These are phyloP conservation scores for Fusarium algeriense DNA, from an alignment of 2,329 filamentous ascomycete genomes.

Conservation along the genomic window DNA sequence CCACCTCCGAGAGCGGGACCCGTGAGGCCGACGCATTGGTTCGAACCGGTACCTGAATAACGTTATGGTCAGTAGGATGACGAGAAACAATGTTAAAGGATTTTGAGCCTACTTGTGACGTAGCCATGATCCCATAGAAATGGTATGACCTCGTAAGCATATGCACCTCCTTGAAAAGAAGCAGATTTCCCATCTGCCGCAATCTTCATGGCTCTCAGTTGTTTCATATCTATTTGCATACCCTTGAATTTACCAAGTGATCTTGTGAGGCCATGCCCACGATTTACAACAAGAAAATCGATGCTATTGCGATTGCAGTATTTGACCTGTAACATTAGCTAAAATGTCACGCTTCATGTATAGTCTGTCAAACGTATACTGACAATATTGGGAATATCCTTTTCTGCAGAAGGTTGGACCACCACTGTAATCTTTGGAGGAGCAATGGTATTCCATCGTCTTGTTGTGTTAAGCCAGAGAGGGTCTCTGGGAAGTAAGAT, in stretches of 20 bases:
- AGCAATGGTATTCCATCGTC: neutral
- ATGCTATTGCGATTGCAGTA: neutral
- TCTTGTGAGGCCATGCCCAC: neutral
- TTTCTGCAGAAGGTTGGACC: neutral
- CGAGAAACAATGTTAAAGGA: accelerated
- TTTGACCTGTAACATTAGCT: neutral
- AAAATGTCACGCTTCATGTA: neutral
- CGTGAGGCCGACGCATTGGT: neutral
- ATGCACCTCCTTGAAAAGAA: neutral
- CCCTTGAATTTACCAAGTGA: neutral
- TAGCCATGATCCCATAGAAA: neutral
- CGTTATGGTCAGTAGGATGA: neutral
- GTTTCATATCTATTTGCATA: neutral
- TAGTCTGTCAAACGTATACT: accelerated
- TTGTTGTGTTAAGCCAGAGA: neutral
- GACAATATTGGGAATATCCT: neutral
- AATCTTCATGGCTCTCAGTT: neutral
- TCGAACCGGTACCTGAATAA: neutral
- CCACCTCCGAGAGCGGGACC: neutral
- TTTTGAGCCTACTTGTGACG: neutral
- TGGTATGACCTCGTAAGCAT: neutral
- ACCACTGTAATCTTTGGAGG: neutral
- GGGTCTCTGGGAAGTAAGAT: neutral
- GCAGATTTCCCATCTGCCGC: neutral
- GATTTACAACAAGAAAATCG: neutral